Evolutionary conservation across 257 asterid species (phyloP).

Genomic region (Penstemon davidsonii): DNA sequence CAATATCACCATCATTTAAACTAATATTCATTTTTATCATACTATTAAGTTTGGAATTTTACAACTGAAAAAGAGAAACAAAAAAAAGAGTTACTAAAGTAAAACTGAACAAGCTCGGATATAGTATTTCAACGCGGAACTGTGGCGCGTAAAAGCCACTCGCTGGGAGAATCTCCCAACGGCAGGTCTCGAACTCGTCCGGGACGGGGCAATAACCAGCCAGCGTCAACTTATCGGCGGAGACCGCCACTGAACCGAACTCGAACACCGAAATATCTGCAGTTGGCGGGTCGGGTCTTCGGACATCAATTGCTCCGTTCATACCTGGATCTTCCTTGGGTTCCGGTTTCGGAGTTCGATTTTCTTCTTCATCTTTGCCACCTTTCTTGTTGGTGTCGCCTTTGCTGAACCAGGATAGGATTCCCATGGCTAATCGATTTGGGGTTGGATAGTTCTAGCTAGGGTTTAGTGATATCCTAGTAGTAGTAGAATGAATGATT

Average conservation of each 20-base stretch:
- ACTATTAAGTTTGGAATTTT: too few relatives aligned
- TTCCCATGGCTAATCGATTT: slow-evolving; percentile 42
- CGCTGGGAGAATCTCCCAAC: slow-evolving; percentile 86
- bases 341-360: slow-evolving; percentile 28
- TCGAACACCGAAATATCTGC: slow-evolving; percentile 66
- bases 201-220: slow-evolving; percentile 84
- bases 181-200: slow-evolving; percentile 86
- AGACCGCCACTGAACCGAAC: slow-evolving; percentile 76
- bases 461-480: too few relatives aligned
- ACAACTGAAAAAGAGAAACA: too few relatives aligned
- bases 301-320: slow-evolving; percentile 86
- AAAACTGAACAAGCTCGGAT: too few relatives aligned
- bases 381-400: slow-evolving; percentile 25
- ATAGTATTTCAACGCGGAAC: slow-evolving; percentile 55
- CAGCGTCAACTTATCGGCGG: slow-evolving; percentile 78
- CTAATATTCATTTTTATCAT: too few relatives aligned
- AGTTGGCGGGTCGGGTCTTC: slow-evolving; percentile 37
- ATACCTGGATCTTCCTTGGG: slow-evolving; percentile 55
- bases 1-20: too few relatives aligned
- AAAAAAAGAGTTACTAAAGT: too few relatives aligned
- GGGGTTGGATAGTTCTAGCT: too few relatives aligned
- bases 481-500: too few relatives aligned
- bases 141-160: slow-evolving; percentile 79
- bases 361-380: slow-evolving; percentile 15
- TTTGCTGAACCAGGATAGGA: slow-evolving; percentile 55